phyloP scores from a whole-genome alignment of 495 filamentous ascomycete genomes.

The Talaromyces ruber region DNA sequence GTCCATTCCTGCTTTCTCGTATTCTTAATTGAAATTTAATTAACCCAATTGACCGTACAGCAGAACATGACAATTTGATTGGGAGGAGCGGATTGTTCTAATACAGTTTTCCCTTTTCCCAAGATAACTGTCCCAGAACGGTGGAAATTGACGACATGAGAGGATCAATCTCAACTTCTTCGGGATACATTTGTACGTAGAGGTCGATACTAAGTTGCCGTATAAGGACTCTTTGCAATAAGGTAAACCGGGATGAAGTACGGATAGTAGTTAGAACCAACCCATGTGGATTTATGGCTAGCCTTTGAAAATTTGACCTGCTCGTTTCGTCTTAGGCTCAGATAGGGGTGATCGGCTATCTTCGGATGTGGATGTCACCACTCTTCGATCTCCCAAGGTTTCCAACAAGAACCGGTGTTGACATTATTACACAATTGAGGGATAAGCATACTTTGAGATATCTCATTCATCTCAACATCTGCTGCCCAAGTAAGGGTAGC shows the following conservation, averaged over 20 bases:
- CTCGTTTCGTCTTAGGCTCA: background rate
- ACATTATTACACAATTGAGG: background rate
- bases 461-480: conserved; percentile 90
- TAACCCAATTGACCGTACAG: background rate
- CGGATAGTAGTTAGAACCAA: too few species aligned
- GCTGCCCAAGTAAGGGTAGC: conserved; percentile 72
- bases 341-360: background rate
- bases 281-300: background rate
- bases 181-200: too few species aligned
- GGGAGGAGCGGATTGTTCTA: background rate
- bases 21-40: background rate
- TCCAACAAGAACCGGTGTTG: background rate
- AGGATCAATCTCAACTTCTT: too few species aligned
- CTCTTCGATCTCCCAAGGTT: background rate
- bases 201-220: too few species aligned
- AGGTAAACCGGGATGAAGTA: too few species aligned
- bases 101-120: background rate
- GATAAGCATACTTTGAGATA: conserved; percentile 83
- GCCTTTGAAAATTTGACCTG: background rate
- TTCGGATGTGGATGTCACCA: background rate
- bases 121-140: background rate
- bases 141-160: too few species aligned
- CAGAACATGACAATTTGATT: background rate
- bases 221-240: background rate
- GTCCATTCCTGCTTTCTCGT: background rate